A percentile compares a stretch with the other conserved stretches of the same genome.
Evolutionary conservation across 1,139 yeast species (phyloP).

Genomic region (Saccharomycopsis hybrid): DNA sequence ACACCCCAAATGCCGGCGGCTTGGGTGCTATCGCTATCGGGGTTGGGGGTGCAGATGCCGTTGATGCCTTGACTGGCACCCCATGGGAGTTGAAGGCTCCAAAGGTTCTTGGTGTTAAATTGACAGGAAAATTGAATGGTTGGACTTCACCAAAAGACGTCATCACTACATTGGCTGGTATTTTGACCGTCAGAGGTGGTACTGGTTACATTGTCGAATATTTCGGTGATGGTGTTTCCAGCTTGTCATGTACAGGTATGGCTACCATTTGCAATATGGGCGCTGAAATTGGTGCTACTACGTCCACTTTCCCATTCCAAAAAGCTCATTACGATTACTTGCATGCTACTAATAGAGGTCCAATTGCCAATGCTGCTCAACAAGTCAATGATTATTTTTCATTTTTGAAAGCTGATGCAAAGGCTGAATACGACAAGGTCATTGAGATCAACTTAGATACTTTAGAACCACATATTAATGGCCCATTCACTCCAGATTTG

Average conservation of each 20-base stretch:
- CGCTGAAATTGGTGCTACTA: constrained; percentile 98
- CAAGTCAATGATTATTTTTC: constrained; percentile 50
- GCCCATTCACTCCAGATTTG: constrained; percentile 93
- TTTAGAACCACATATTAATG: constrained; percentile 86
- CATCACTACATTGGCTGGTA: constrained; percentile 83
- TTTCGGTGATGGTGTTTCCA: constrained; percentile 86
- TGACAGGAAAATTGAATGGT: constrained; percentile 79
- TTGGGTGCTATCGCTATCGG: constrained; percentile 96
- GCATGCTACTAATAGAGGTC: constrained; percentile 71
- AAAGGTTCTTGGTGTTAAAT: constrained; percentile 81
- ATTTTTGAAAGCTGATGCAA: constrained; percentile 72
- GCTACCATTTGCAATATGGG: constrained; percentile 99
- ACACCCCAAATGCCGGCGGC: constrained; percentile 98
- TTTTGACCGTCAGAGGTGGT: constrained; percentile 92
- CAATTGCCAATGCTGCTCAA: constrained; percentile 74
- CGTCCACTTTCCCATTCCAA: constrained; percentile 94
- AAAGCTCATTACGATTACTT: constrained; percentile 73
- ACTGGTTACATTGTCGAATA: constrained; percentile 94
- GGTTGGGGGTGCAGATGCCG: constrained; percentile 99
- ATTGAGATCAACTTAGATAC: constrained; percentile 69
- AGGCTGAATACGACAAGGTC: constrained; percentile 77
- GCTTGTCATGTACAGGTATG: constrained; percentile 95
- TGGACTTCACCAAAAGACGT: constrained; percentile 98
- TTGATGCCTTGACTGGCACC: constrained; percentile 92
- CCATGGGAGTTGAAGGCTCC: constrained; percentile 99